Conservation (phyloP, 1,139 yeast species). For the Lodderomyces elongisporus region DNA sequence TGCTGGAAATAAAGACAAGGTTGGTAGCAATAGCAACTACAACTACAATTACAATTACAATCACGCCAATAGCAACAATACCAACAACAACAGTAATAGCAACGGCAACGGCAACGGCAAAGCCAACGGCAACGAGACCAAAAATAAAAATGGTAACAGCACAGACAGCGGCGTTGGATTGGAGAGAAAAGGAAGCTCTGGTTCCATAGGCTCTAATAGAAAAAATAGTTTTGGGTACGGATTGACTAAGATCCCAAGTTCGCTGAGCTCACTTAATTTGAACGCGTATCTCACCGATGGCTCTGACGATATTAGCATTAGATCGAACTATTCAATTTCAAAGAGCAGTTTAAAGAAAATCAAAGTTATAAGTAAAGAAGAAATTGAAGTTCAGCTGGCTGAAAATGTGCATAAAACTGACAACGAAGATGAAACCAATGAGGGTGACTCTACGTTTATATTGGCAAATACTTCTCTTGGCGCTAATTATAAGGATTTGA, state of each 20-base stretch:
- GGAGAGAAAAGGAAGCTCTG: too few relatives aligned
- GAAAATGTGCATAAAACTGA: slow-evolving; percentile 7
- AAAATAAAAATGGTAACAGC: slow-evolving; percentile 2
- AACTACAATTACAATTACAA: too few relatives aligned
- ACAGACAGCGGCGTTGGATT: neutral
- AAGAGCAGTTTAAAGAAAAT: slow-evolving; percentile 7
- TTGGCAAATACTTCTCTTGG: slow-evolving; percentile 12
- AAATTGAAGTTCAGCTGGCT: slow-evolving; percentile 5
- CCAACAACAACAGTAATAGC: too few relatives aligned
- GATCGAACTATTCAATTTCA: slow-evolving; percentile 6
- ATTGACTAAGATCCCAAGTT: slow-evolving; percentile 35
- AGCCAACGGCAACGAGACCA: neutral
- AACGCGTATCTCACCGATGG: slow-evolving; percentile 44
- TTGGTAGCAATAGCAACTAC: neutral
- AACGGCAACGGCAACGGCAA: neutral
- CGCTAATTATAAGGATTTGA: slow-evolving; percentile 19
- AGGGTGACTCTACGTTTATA: slow-evolving; percentile 16
- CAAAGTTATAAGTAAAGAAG: slow-evolving; percentile 1
- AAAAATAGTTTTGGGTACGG: slow-evolving; percentile 17
- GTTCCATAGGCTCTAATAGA: neutral
- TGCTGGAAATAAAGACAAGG: slow-evolving; percentile 1
- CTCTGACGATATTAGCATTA: slow-evolving; percentile 9
- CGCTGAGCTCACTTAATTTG: slow-evolving; percentile 39
- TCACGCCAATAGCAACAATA: too few relatives aligned
- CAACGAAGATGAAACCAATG: slow-evolving; percentile 12